Base-by-base conservation (phyloP, 768 basidiomycete species). In the Leccinum longicurvipes region DNA sequence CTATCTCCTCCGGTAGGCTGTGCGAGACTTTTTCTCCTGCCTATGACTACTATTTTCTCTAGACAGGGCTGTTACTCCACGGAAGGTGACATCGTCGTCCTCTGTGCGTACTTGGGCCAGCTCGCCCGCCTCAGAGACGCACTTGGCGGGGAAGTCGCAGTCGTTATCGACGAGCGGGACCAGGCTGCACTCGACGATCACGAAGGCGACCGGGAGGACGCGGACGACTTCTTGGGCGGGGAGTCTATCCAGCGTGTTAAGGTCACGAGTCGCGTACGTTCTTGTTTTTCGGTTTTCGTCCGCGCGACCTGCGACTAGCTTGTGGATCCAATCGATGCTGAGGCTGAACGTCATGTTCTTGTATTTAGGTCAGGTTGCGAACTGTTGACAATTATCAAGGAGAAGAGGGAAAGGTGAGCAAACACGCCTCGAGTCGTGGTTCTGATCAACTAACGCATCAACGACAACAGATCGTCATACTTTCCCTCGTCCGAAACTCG, bases 311-410 rank as follows among this genome's bases (percentile, higher is more conserved):
- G 15, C 32, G 15, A 17, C 15, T 15, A 3, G 17, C 39, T 24
- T 27, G 15, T 34, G 12, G 23, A n/a, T 41, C 19, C 7, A 2
- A 5, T 15, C 14, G 14, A n/a, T 28, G 31, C 46, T 52, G n/a
- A 54, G 6, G 34, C 3, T 36, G 17, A 17, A 36, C 7, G 34
- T 8, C 34, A 36, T 36, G 17, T 36, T 36, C 0, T n/a, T 17
- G 24, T 5, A 23, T 9, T 19, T 49, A 89, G 87, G 80, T 89
- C 41, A 78, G 81, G 8, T 73, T 91, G 6, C 80, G 89, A 6
- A 91, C 89, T 0, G 80, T 91, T 2, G 89, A 92, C 58, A 89
- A 85, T 49, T 91, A 82, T 64, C 90, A 91, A 68, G 89, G 88
- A 3, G 82, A 86, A 56, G 87, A 89, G 72, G 84, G 80, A 2